phyloP scores from a whole-genome alignment of 129 eudicot species.

The Glebionis coronaria region DNA sequence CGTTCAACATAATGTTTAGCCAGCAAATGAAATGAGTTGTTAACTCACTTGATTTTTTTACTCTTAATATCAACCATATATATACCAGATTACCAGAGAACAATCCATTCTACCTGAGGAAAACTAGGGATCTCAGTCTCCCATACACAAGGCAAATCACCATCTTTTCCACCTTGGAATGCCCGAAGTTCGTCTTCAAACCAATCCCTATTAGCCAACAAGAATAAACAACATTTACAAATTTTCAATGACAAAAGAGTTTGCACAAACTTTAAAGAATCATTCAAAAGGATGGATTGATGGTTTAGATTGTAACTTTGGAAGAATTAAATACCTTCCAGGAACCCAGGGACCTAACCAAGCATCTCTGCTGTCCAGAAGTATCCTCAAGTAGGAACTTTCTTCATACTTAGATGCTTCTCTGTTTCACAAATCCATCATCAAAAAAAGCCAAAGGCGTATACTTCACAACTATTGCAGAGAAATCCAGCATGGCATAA shows the following conservation, averaged over 20 bases:
- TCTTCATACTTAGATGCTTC: conserved; percentile 70
- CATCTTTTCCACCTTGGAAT: conserved; percentile 96
- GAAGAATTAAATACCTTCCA: conserved; percentile 64
- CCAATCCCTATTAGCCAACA: conserved; percentile 66
- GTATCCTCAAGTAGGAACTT: conserved; percentile 90
- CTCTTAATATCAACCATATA: not conserved
- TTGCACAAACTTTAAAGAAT: conserved; percentile 12
- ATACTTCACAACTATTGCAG: conserved; percentile 18
- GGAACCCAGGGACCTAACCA: conserved; percentile 99
- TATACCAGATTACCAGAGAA: conserved; percentile 8
- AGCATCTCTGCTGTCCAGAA: conserved; percentile 92
- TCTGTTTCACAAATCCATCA: conserved; percentile 43
- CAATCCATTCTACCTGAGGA: conserved; percentile 62
- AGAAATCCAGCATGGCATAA: not conserved
- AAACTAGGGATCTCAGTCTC: conserved; percentile 84
- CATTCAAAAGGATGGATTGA: not conserved
- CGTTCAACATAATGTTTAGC: not conserved
- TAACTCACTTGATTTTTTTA: not conserved
- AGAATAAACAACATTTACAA: conserved; percentile 13
- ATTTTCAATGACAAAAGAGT: not conserved
- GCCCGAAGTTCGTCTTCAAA: conserved; percentile 99
- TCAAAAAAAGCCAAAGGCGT: conserved; percentile 2
- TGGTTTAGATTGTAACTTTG: conserved; percentile 13
- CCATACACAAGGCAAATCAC: conserved; percentile 91
- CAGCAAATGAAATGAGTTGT: conserved; percentile 10